These are phyloP conservation scores for Spathaspora jeffriesii DNA, from an alignment of 1,139 yeast genomes.

Conservation along the genomic window DNA sequence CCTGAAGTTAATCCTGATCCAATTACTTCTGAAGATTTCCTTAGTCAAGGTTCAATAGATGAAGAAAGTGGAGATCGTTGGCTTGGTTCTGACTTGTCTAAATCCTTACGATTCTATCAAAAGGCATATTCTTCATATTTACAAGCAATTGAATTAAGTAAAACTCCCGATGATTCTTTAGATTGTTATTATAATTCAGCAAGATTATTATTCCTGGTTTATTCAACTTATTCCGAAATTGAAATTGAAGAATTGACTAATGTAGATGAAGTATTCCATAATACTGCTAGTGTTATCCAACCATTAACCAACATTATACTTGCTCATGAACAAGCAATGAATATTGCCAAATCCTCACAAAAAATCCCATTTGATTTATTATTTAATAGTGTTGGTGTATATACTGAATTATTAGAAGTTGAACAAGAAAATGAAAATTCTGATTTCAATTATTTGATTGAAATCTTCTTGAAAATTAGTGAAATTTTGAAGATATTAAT, in stretches of 20 bases:
- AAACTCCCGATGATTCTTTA: constrained; percentile 8
- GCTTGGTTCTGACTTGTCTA: constrained; percentile 55
- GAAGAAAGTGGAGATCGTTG: constrained; percentile 63
- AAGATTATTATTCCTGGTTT: constrained; percentile 48
- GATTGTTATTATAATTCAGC: constrained; percentile 52
- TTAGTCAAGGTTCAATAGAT: constrained; percentile 47
- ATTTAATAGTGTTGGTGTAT: constrained; percentile 48
- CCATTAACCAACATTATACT: constrained; percentile 29
- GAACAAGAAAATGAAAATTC: constrained; percentile 19
- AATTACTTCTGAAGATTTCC: constrained; percentile 42
- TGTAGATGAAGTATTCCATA: constrained; percentile 39
- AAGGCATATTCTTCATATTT: constrained; percentile 42
- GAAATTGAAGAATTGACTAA: constrained; percentile 33
- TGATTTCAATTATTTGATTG: constrained; percentile 16
- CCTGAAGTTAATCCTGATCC: constrained; percentile 18
- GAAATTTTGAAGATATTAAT: constrained; percentile 18
- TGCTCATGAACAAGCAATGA: constrained; percentile 41
- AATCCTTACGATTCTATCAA: constrained; percentile 54
- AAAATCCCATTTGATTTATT: constrained; percentile 38
- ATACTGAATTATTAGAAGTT: constrained; percentile 47
- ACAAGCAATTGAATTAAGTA: constrained; percentile 22
- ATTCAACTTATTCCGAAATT: constrained; percentile 34
- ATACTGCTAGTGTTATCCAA: constrained; percentile 36
- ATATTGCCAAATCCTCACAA: constrained; percentile 12
- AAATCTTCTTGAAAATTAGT: constrained; percentile 19